Evolutionary conservation across 306 rosid genomes (phyloP), one percentile per base, ranked within the genome.

Genomic region (Carpinus viminea): DNA sequence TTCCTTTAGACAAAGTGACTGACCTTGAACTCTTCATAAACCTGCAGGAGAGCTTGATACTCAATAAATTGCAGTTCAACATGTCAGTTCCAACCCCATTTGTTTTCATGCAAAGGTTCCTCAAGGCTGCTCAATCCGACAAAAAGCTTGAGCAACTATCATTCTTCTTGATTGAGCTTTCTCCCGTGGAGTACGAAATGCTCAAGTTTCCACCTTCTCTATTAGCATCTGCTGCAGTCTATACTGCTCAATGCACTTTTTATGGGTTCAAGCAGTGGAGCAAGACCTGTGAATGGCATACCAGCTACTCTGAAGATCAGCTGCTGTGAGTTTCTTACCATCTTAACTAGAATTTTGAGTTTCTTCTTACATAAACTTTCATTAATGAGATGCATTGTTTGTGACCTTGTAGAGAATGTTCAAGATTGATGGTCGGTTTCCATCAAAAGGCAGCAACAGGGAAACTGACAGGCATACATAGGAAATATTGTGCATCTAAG

Each of bases 81-180:
- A 88, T 96, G 96, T 96, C 99, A 18, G 88, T 90, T 71, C 96
- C 99, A 50, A 96, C 99, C 16, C 87, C 94, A 26, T 96, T 83
- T 82, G 98, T 90, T 55, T 96, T 96, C 78, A 84, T 91, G 36
- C 87, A 8, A 79, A 92, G 99, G 88, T 96, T 91, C 87, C 89
- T 96, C 56, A 96, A 96, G 89, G 99, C 99, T 72, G 96, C 98
- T 88, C 92, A 91, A 83, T 88, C 92, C 18, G 91, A 91, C 79
- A 90, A 76, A 72, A 96, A 91, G 99, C 87, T 93, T 71, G 96
- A 96, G 83, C 76, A 83, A 10, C 80, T 91, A 18, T 89, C 97
- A 31, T 96, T 91, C 91, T 96, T 96, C 93, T 74, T 96, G 83
- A 79, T 91, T 7, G 99, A 96, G 87, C 97, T 96, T 43, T 90